Evolutionary conservation across 1,284 basidiomycete species (phyloP).

Genomic region (Xerocomus minutiporus): DNA sequence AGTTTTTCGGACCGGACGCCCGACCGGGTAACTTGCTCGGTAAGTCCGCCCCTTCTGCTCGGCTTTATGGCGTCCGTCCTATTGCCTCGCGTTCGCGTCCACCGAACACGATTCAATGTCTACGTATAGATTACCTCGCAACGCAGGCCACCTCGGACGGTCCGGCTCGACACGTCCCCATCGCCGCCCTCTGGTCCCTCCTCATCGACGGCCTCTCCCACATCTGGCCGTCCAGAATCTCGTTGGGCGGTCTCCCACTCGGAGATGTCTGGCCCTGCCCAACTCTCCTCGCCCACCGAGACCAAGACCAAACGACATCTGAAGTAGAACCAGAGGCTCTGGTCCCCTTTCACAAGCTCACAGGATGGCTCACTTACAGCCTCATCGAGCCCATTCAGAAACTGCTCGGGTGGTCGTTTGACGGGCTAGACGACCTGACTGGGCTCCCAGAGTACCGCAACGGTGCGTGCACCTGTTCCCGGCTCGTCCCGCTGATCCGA

Average conservation of each 20-base stretch:
- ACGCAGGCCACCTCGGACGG: slow-evolving; percentile 43
- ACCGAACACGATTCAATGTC: neutral
- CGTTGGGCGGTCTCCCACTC: slow-evolving; percentile 61
- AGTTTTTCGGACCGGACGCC: slow-evolving; percentile 67
- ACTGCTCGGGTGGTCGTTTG: slow-evolving; percentile 72
- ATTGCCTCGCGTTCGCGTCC: neutral
- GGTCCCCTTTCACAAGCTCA: slow-evolving; percentile 94
- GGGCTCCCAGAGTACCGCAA: slow-evolving; percentile 89
- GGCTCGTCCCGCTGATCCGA: neutral
- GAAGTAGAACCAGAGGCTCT: slow-evolving; percentile 42
- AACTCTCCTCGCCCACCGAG: slow-evolving; percentile 37
- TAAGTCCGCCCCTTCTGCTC: slow-evolving; percentile 25
- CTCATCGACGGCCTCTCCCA: slow-evolving; percentile 80
- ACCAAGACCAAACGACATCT: neutral
- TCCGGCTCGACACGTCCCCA: slow-evolving; percentile 45
- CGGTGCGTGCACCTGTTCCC: slow-evolving; percentile 40
- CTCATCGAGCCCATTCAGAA: slow-evolving; percentile 80
- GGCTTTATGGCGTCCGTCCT: neutral
- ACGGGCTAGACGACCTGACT: slow-evolving; percentile 74
- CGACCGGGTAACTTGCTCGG: slow-evolving; percentile 83
- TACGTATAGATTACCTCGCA: slow-evolving; percentile 64
- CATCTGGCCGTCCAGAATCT: slow-evolving; percentile 85
- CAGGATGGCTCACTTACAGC: slow-evolving; percentile 89
- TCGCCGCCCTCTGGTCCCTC: slow-evolving; percentile 74
- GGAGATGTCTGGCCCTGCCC: slow-evolving; percentile 91